Evolutionary conservation across 2,329 filamentous ascomycete species (phyloP), one percentile per base, ranked within the genome.

Genomic region (Colletotrichum viniferum): DNA sequence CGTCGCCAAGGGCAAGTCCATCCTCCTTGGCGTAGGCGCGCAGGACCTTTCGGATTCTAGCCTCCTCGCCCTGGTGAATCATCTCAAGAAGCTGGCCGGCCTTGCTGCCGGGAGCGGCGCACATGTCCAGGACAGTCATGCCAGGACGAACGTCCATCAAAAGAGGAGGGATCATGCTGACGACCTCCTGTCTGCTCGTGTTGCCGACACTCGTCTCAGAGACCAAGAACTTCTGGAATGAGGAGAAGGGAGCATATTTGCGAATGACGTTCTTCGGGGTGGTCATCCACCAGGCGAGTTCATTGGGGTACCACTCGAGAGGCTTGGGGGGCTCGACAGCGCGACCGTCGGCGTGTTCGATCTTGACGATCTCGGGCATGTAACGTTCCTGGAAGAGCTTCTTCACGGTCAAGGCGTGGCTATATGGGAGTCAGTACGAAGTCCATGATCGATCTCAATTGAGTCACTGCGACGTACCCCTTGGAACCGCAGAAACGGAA

Each of bases 111-210:
- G 97, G 97, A 1, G 97, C 97, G 75, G 97, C 97, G 85, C 97
- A 99, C 88, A 99, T 93, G 84, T 99, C 97, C 79, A 99, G 87
- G 12, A 98, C 96, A 2, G 94, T 94, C 93, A 98, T 98, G 69
- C 96, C 95, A 6, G 97, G 96, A 79, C 92, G 92, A 66, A 98
- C 90, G 81, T 98, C 96, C 88, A 99, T 94, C 80, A 98, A 89
- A 79, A 98, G 90, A 30, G 97, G 97, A 30, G 97, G 97, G 77
- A 99, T 98, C 97, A 99, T 99, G 87, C 95, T 98, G 81, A 99
- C 97, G 60, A 98, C 94, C 87, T 99, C 97, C 85, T 99, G 97
- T 81, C 97, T 92, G 85, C 95, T 98, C 81, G 99, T 98, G 84
- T 98, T 99, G 81, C 97, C 97, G 26, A 98, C 96, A 72, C 94